A percentile compares a stretch with the other conserved stretches of the same genome.
phyloP scores from a whole-genome alignment of 805 yeast genomes.

The Tetrapisispora pingtungensis region DNA sequence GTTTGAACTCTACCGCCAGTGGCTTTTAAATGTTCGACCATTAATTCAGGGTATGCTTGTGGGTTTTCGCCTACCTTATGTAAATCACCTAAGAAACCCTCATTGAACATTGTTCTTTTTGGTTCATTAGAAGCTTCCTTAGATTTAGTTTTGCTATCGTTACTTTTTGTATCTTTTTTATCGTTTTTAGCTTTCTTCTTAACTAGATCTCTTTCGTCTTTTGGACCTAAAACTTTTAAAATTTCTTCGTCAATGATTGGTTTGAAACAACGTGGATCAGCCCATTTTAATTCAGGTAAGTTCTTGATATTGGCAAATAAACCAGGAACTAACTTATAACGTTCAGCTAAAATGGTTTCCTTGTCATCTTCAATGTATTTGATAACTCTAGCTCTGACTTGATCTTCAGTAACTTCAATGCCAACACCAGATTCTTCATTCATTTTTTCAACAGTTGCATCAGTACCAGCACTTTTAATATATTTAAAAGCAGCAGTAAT shows the following conservation, averaged over 20 bases:
- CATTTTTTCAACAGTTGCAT: constrained; percentile 40
- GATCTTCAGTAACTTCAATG: constrained; percentile 52
- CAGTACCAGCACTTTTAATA: constrained; percentile 40
- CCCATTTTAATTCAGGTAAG: constrained; percentile 79
- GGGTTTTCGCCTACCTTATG: constrained; percentile 95
- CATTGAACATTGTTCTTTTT: constrained; percentile 74
- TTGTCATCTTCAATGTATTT: constrained; percentile 51
- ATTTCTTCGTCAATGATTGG: constrained; percentile 75
- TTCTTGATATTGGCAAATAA: constrained; percentile 69
- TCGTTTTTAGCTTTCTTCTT: constrained; percentile 57
- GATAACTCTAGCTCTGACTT: constrained; percentile 48
- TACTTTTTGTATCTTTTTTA: constrained; percentile 30
- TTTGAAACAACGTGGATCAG: constrained; percentile 76
- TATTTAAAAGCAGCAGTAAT: constrained; percentile 74
- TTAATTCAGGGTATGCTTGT: constrained; percentile 77
- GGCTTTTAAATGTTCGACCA: constrained; percentile 66
- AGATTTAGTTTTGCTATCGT: constrained; percentile 8
- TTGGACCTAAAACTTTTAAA: constrained; percentile 75
- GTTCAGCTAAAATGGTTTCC: constrained; percentile 51
- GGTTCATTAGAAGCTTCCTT: constrained; percentile 9
- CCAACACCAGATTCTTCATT: constrained; percentile 77
- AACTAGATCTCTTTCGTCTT: constrained; percentile 84
- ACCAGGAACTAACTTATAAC: constrained; percentile 73
- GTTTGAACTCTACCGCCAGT: constrained; percentile 82
- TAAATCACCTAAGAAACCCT: constrained; percentile 90